Evolutionary conservation across 176 grass and related monocot genomes (phyloP), one percentile per base, ranked within the genome.

Genomic region (Oryza meridionalis): DNA sequence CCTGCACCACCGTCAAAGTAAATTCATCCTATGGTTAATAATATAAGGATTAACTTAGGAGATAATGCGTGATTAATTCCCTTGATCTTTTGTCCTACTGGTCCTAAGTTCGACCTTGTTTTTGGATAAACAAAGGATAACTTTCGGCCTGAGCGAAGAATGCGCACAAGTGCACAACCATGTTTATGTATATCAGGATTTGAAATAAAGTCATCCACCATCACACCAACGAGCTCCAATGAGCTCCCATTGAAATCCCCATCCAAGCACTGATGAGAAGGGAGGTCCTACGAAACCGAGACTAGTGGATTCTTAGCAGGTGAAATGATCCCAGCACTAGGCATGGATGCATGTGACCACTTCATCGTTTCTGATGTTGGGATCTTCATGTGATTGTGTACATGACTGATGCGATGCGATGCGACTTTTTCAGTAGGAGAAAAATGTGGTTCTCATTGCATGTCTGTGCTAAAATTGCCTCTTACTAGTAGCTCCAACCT

Each of bases 1-100:
- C 93, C 90, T 92, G 87, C 7, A 2, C 29, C 19, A 74, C 21
- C 19, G 37, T 17, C 14, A 59, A 49, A 27, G 21, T 26, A 70
- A 70, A 17, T 62, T 62, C n/a, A 62, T 19, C 3, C 24, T 1
- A 27, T 46, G 8, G 61, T 69, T 77, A 77, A 46, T 17, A 2
- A 71, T 7, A 11, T 13, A 65, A 70, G 19, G 17, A 25, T 16
- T 38, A 4, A 58, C 55, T 16, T 55, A 55, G 14, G 21, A 38
- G 29, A 50, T 4, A 38, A 38, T 38, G 65, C 69, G 25, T 15
- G 24, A 11, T 4, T 74, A 21, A 1, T 33, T 7, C 22, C 55
- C 17, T 40, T 72, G 49, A 71, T 71, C 68, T 62, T 62, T 9
- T 51, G 68, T 29, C 35, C 50, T 63, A 32, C 4, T 51, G 49